Evolutionary conservation across 257 asterid species (phyloP).

Genomic region (Jasminum sambac): DNA sequence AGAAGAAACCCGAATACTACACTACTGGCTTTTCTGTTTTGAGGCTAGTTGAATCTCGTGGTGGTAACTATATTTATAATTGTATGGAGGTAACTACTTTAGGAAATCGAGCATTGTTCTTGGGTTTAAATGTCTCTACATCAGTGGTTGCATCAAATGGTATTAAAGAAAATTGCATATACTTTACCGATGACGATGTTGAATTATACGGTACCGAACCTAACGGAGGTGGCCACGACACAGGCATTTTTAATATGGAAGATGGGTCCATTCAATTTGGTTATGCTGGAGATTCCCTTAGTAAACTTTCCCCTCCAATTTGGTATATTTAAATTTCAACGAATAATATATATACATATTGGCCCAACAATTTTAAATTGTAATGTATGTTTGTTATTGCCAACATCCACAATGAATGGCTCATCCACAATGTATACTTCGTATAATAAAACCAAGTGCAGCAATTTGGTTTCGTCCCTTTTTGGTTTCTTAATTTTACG

Average conservation of each 20-base stretch:
- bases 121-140: not conserved
- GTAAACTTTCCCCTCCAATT: not conserved
- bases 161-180: not conserved
- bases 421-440: too few species aligned
- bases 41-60: not conserved
- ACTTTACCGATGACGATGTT: not conserved
- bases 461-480: too few species aligned
- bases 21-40: not conserved
- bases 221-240: too few species aligned
- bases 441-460: too few species aligned
- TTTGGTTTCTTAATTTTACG: too few species aligned
- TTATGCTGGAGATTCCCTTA: not conserved
- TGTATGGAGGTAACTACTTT: not conserved
- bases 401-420: too few species aligned
- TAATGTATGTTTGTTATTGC: too few species aligned
- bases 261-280: not conserved
- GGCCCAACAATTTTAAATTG: too few species aligned
- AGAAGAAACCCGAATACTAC: not conserved
- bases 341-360: too few species aligned
- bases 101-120: not conserved
- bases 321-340: not conserved
- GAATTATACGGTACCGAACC: too few species aligned
- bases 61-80: too few species aligned
- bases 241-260: too few species aligned
- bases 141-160: not conserved